Base-by-base conservation (phyloP, 495 filamentous ascomycete genomes). In the Penicillium bialowiezense region DNA sequence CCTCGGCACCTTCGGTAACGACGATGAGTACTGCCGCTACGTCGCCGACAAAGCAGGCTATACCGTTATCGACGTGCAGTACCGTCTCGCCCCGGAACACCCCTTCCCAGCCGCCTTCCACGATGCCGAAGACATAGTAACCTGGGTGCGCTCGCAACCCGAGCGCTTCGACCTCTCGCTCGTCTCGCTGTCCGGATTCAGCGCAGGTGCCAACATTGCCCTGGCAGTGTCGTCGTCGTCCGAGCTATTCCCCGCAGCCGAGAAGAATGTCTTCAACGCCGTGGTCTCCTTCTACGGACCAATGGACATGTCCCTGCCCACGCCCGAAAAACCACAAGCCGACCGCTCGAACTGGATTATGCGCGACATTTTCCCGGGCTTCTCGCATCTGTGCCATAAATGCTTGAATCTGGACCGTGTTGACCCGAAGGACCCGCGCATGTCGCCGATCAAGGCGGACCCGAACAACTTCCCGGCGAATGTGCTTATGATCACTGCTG, bases 1-100 rank as follows among this genome's bases (percentile, higher is more conserved):
- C 7, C 50, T 77, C 19, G 67, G 56, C 12, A 53, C 63, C 1
- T 73, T 73, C 49, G 73, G 73, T 15, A 52, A 41, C 10, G 72
- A 76, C 41, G 67, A 76, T 34, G 57, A 63, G 35, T 76, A 65
- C 44, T 74, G 69, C 39, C 70, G 65, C 3, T 54, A 51, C 28
- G 49, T 76, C 43, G 63, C 63, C 29, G 51, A 53, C 19, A 47
- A 63, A 9, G 67, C 73, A n/a, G 52, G 54, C 7, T 71, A 75
- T 50, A 67, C 64, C 6, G 70, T 74, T 7, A 56, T 74, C 20
- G 73, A 76, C 50, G 80, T 90, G 1, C 79, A 86, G 20, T 95
- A 95, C 67, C 79, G 89, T 8, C 79, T 95, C 4, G 81, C 88
- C 1, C 90, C 90, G 2, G 86, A 92, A 62, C 53, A 84, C 48